Evolutionary conservation across 2,329 filamentous ascomycete genomes (phyloP), one percentile per base, ranked within the genome.

Genomic region (Malbranchea cinnamomea): DNA sequence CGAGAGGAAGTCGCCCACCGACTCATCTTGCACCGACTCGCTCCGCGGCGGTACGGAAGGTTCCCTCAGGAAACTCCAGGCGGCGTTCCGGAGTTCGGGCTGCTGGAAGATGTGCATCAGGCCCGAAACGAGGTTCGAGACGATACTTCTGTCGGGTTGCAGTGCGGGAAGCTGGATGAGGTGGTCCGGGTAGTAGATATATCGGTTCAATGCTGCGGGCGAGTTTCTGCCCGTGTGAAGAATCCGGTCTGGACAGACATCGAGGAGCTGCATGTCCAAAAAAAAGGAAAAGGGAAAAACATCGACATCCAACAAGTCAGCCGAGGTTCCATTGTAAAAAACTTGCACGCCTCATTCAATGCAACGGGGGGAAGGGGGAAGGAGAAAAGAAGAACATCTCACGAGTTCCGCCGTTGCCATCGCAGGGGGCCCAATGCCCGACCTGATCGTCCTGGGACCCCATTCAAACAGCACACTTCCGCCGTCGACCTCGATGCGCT

Each of bases 141-240:
- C 10, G 3, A 30, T 6, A 4, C 43, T 37, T 10, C 35, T 31
- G 2, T 44, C 35, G 26, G 49, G 45, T 11, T 53, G 42, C 0
- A 54, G 60, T 6, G 56, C 55, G 5, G 74, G 73, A 45, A 80
- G 54, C 14, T 63, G 62, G 31, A 83, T 77, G 17, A 89, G 67
- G 45, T 75, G 80, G 49, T 93, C 79, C 2, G 81, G 81, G 46
- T 91, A 92, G 65, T 89, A 94, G 36, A 95, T 62, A 53, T 76
- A 94, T 37, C 84, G 78, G 47, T 76, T 77, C 32, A 51, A 53
- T 6, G 72, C 62, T 31, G 65, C 63, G 30, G 66, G 56, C 4
- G 67, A 62, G 17, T 48, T 49, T 23, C 56, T 67, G 4, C 53
- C 53, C 26, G 63, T 73, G 44, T 58, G 59, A 30, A 74, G 50